Base-by-base conservation (phyloP, 208 protist genomes). In the Crithidia acanthocephali region DNA sequence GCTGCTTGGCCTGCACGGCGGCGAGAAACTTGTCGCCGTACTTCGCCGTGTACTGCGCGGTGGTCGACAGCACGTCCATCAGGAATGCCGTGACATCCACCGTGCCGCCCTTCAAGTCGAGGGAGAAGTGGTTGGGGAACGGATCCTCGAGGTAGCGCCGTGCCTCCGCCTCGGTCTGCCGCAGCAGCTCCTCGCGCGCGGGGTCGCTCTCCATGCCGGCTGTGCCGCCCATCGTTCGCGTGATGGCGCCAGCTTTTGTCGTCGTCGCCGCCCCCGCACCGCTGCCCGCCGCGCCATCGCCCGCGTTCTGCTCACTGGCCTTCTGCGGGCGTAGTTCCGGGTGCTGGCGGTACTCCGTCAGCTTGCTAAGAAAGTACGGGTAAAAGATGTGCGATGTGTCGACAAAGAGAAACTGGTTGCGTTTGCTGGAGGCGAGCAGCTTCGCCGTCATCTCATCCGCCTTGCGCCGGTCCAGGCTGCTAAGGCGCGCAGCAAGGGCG, bases 311-410 rank as follows among this genome's bases (percentile, higher is more conserved):
- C 37, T 74, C 68, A 23, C 68, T 32, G 0, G 79, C 61, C 66
- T 79, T 84, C 75, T 83, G 66, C n/a, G 79, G 84, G 15, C 84
- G 74, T 30, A 87, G 51, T 74, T 91, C 88, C 0, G 92, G 89
- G 45, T 97, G 76, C n/a, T 82, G 66, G 23, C 88, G 86, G 70
- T 81, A 94, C 69, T 95, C 85, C 15, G 87, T 89, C 61, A 97
- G 76, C 59, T 88, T 85, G 63, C 84, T 86, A n/a, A 97, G 74
- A 61, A 94, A 97, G 72, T 93, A 97, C 2, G 89, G 92, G 67
- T 95, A 93, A 58, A 97, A 92, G n/a, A 95, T 87, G 70, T 97
- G 89, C 20, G 87, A 92, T 4, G 88, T 80, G 56, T 93, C 86
- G 47, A 91, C 83, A 62, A 86, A 97, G 13, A 93, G 76, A 56